phyloP scores from a whole-genome alignment of 345 rosid genomes.

The Rhizophora mangle region DNA sequence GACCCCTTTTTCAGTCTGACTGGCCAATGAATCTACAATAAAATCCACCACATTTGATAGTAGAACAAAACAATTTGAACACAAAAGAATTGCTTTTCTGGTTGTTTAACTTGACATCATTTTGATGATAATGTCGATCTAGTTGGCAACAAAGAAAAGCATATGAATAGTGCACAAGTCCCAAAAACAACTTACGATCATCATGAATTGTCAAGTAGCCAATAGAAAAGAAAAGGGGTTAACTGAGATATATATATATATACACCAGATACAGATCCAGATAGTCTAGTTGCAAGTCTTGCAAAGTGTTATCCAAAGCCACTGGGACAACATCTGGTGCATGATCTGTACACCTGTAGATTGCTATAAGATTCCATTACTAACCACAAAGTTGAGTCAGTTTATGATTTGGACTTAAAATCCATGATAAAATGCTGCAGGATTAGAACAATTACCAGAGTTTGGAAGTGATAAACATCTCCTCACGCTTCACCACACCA shows the following conservation, averaged over 20 bases:
- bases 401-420: too few relatives aligned
- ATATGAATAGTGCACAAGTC: too few relatives aligned
- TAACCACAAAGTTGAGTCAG: conserved; percentile 12
- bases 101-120: too few relatives aligned
- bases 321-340: conserved; percentile 60
- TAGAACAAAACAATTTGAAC: background rate
- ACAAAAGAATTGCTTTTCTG: too few relatives aligned
- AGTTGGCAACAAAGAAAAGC: too few relatives aligned
- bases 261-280: conserved; percentile 36
- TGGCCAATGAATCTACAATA: conserved; percentile 61
- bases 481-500: conserved; percentile 41
- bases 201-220: too few relatives aligned
- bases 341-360: conserved; percentile 51
- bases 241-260: too few relatives aligned
- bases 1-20: conserved; percentile 54
- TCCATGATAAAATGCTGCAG: background rate
- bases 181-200: too few relatives aligned
- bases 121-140: too few relatives aligned
- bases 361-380: background rate
- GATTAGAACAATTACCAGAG: conserved; percentile 30
- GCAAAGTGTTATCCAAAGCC: conserved; percentile 56
- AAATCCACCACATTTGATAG: background rate
- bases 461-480: conserved; percentile 42
- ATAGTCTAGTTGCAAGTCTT: conserved; percentile 61
- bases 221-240: too few relatives aligned